phyloP scores from a whole-genome alignment of 176 grass and related monocot genomes.

The Bolboschoenus planiculmis region DNA sequence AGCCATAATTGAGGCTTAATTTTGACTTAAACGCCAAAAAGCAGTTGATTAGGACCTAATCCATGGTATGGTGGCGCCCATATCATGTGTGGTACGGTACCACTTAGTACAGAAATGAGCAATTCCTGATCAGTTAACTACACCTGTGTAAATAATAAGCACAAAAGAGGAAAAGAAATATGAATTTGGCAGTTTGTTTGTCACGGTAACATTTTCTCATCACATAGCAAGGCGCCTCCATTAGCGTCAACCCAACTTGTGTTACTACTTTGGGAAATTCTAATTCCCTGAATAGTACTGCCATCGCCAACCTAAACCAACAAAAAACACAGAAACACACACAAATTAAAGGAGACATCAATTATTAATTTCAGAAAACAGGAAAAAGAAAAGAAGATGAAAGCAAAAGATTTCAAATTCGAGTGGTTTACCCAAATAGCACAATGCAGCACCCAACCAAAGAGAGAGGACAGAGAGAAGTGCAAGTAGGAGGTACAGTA shows the following conservation, averaged over 20 bases:
- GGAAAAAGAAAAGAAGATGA: background rate
- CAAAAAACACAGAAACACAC: background rate
- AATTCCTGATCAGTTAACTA: background rate
- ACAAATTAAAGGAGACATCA: background rate
- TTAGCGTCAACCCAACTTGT: constrained; percentile 7
- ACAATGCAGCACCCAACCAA: constrained; percentile 11
- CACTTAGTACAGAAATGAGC: background rate
- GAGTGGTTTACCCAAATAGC: background rate
- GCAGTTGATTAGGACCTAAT: background rate
- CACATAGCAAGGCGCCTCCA: constrained; percentile 20
- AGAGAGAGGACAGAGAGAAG: background rate
- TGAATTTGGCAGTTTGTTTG: background rate
- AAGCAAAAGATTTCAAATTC: background rate
- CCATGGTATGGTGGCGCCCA: background rate
- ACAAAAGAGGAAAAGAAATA: background rate
- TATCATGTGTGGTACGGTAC: background rate
- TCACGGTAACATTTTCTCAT: constrained; percentile 1
- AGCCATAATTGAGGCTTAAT: background rate
- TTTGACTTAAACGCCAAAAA: background rate
- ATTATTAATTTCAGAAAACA: background rate
- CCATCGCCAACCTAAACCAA: constrained; percentile 2
- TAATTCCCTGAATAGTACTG: background rate
- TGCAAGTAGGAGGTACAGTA: constrained; percentile 2
- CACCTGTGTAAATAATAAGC: background rate
- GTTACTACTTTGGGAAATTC: constrained; percentile 8